A percentile compares a stretch with the other conserved stretches of the same genome.
Conservation (phyloP, 1,284 basidiomycete genomes). For the Leccinum discolor region DNA sequence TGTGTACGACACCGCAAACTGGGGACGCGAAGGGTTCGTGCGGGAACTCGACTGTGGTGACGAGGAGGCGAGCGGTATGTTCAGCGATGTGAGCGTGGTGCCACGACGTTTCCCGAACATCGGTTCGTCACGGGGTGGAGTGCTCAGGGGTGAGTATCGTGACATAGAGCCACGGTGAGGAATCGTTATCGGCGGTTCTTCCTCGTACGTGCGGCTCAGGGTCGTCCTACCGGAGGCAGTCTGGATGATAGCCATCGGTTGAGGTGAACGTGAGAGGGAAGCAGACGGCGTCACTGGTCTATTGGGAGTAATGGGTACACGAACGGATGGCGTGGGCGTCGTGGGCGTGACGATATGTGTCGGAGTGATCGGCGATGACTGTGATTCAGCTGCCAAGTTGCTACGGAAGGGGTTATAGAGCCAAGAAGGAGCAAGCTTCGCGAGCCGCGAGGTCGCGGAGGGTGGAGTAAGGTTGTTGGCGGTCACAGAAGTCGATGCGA, state of each 20-base stretch:
- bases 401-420: constrained; percentile 73
- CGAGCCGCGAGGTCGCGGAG: constrained; percentile 38
- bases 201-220: constrained; percentile 55
- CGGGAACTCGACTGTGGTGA: constrained; percentile 46
- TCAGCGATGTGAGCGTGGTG: constrained; percentile 39
- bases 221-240: constrained; percentile 40
- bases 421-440: constrained; percentile 73
- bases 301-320: constrained; percentile 31
- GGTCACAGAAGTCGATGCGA: constrained; percentile 14
- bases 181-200: constrained; percentile 45
- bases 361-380: constrained; percentile 43
- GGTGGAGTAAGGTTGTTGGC: constrained; percentile 18
- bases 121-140: constrained; percentile 67
- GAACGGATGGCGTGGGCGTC: constrained; percentile 30
- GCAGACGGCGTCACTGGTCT: constrained; percentile 29
- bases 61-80: constrained; percentile 47
- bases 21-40: constrained; percentile 68
- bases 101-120: constrained; percentile 57
- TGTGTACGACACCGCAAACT: constrained; percentile 53
- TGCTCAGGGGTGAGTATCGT: constrained; percentile 63
- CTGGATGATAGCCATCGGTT: constrained; percentile 59
- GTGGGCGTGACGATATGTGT: constrained; percentile 37
- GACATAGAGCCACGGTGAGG: constrained; percentile 45
- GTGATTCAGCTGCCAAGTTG: constrained; percentile 54
- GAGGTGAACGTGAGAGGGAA: constrained; percentile 37